Evolutionary conservation across 768 basidiomycete species (phyloP), one percentile per base, ranked within the genome.

Genomic region (Leccinum obscurum): DNA sequence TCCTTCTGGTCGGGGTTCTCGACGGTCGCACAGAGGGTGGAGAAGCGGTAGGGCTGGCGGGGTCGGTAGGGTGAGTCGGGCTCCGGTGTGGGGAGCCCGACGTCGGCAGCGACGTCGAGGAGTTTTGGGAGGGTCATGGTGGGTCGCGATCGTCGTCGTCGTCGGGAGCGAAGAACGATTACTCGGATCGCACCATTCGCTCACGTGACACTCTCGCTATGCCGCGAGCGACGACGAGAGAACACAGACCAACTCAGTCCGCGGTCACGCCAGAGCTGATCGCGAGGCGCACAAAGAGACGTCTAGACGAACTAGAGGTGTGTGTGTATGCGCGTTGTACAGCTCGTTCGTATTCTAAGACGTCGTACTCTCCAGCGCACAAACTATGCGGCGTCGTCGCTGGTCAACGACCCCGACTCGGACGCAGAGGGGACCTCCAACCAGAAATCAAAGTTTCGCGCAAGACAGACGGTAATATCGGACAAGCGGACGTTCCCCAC

Each of bases 1-100:
- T 99, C 96, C 75, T 96, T 95, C 77, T 89, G 90, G 57, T 83
- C 82, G 0, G 93, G 93, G 65, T 93, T 92, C 68, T 96, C 94
- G 59, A 96, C 93, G 5, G 93, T 95, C 24, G 91, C 94, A 61
- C 92, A 93, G 59, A 92, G 78, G 15, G 92, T 94, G n/a, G 91
- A 90, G 74, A 94, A 93, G n/a, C 85, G 82, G 76, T 93, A 92
- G 0, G 89, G 90, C 72, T 86, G 85, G 60, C 90, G 82, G 24
- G 82, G 76, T 50, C 85, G 75, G 61, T 81, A 72, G 2, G 91
- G 91, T 0, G 90, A 88, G 60, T 92, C 91, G 30, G 91, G 88
- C 64, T 91, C 90, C 62, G 91, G 91, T 0, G 91, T 93, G 15
- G 88, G 90, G 28, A 92, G 77, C 63, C 89, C 85, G 69, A 85